phyloP scores from a whole-genome alignment of 768 basidiomycete species.

The Hericium erinaceus region DNA sequence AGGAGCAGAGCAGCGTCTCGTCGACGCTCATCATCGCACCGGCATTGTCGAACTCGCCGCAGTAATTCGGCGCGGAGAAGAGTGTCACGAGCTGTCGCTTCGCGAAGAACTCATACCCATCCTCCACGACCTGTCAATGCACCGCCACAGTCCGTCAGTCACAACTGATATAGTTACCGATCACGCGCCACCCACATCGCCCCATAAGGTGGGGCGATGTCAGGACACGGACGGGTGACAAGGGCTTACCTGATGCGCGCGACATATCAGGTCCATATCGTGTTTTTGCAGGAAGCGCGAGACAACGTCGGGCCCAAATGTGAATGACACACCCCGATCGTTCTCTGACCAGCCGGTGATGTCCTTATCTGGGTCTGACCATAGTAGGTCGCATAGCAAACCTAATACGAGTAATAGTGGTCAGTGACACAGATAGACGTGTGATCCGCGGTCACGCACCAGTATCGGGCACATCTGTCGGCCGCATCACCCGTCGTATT shows the following conservation, averaged over 20 bases:
- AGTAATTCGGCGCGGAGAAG: conserved; percentile 94
- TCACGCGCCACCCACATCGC: background rate
- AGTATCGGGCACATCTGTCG: conserved; percentile 97
- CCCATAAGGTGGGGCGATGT: background rate
- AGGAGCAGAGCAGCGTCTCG: conserved; percentile 93
- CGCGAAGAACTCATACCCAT: conserved; percentile 98
- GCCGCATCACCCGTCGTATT: conserved; percentile 97
- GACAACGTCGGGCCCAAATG: conserved; percentile 97
- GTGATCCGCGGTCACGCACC: conserved; percentile 39
- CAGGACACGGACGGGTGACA: background rate
- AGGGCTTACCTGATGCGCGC: conserved; percentile 84
- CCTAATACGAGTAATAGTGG: conserved; percentile 35
- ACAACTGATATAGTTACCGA: background rate
- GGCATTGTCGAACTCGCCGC: conserved; percentile 97
- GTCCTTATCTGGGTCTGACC: conserved; percentile 99
- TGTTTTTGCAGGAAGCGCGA: conserved; percentile 98
- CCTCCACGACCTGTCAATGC: conserved; percentile 77
- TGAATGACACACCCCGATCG: conserved; percentile 97
- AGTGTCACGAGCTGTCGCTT: conserved; percentile 95
- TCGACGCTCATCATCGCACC: conserved; percentile 99
- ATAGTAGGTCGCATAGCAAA: conserved; percentile 89
- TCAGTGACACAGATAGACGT: background rate
- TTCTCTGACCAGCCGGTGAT: conserved; percentile 99
- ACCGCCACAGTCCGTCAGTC: no score
- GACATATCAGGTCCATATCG: conserved; percentile 98